phyloP scores from a whole-genome alignment of 2,329 filamentous ascomycete species.

The Didymosphaeria variabile region DNA sequence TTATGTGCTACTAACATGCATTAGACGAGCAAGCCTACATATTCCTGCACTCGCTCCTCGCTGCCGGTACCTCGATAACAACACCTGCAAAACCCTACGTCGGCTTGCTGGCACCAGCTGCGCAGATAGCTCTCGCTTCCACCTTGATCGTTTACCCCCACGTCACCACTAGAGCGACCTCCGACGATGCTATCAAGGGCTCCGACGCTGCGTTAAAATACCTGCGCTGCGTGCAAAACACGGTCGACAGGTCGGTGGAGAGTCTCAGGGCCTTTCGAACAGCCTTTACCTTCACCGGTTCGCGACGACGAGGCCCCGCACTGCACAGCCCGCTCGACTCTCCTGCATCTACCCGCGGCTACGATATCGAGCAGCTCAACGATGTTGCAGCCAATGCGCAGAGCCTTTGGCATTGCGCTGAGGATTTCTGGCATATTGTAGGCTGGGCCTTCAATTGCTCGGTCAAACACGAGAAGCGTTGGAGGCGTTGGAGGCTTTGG shows the following conservation, averaged over 20 bases:
- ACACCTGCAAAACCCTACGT: constrained; percentile 50
- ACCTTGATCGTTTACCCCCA: constrained; percentile 84
- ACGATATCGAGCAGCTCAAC: constrained; percentile 47
- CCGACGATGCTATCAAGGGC: constrained; percentile 68
- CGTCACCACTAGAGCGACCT: constrained; percentile 76
- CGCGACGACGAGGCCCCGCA: constrained; percentile 31
- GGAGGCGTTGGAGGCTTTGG: constrained; percentile 84
- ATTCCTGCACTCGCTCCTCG: constrained; percentile 47
- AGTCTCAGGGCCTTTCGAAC: constrained; percentile 68
- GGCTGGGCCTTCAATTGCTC: constrained; percentile 97
- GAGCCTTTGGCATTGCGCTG: constrained; percentile 77
- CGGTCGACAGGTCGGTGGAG: constrained; percentile 70
- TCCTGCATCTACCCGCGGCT: constrained; percentile 41
- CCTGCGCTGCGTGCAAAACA: constrained; percentile 70
- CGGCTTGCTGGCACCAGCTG: constrained; percentile 72
- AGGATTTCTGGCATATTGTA: constrained; percentile 87
- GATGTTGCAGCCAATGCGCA: constrained; percentile 65
- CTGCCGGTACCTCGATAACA: constrained; percentile 43
- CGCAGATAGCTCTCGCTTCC: constrained; percentile 78
- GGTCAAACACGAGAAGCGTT: constrained; percentile 73
- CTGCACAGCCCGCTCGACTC: constrained; percentile 30
- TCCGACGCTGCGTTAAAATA: constrained; percentile 74
- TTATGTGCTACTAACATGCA: constrained; percentile 6
- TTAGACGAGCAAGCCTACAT: constrained; percentile 44
- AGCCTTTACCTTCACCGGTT: constrained; percentile 72